Conservation (phyloP, 2,329 filamentous ascomycete genomes). For the Aspergillus alliaceus region DNA sequence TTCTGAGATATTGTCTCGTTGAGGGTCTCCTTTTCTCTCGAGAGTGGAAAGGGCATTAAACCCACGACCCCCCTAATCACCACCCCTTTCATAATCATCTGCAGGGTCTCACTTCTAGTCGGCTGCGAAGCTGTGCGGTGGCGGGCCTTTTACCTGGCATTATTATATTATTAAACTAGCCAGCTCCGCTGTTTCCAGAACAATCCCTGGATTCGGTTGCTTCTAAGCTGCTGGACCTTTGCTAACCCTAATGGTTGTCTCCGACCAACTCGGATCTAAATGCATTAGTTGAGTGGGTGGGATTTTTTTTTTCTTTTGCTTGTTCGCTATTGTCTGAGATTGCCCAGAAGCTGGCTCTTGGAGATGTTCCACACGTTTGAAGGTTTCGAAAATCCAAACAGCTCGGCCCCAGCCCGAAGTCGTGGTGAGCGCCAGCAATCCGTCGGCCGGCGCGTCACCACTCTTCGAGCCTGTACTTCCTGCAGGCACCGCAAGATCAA, state of each 20-base stretch:
- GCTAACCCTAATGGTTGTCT: slow-evolving; percentile 7
- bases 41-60: background rate
- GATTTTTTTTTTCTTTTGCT: no score
- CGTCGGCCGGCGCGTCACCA: slow-evolving; percentile 37
- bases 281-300: slow-evolving; percentile 17
- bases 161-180: slow-evolving; percentile 1
- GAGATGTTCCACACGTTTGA: slow-evolving; percentile 46
- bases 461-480: slow-evolving; percentile 64
- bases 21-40: background rate
- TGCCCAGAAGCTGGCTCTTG: slow-evolving; percentile 3
- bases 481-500: slow-evolving; percentile 81
- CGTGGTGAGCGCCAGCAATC: slow-evolving; percentile 36
- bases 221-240: slow-evolving; percentile 3
- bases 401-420: slow-evolving; percentile 27
- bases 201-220: slow-evolving; percentile 6
- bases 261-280: slow-evolving; percentile 7
- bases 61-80: background rate
- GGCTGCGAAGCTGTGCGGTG: background rate
- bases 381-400: slow-evolving; percentile 38
- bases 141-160: background rate
- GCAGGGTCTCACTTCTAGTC: background rate
- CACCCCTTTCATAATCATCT: background rate
- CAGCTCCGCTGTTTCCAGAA: background rate
- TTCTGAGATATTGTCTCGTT: background rate
- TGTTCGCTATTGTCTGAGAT: background rate